phyloP scores from a whole-genome alignment of 352 stramenopile species.

The Phytopythium mirpurense region DNA sequence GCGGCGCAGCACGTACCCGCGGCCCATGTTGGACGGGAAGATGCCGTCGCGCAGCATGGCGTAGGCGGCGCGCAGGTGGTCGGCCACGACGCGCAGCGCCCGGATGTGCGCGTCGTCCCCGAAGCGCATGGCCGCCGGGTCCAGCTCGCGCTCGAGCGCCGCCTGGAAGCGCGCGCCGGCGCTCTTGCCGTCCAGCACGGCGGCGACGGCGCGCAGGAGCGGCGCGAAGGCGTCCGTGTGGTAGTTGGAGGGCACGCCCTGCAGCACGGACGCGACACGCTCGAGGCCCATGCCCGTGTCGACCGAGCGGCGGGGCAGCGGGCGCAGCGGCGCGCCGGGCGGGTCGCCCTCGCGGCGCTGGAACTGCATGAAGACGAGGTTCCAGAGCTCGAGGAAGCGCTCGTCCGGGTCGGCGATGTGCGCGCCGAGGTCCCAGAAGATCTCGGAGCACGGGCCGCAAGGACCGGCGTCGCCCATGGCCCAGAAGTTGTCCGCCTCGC shows the following conservation, averaged over 20 bases:
- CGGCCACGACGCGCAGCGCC: slow-evolving; percentile 88
- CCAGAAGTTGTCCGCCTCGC: slow-evolving; percentile 96
- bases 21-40: slow-evolving; percentile 93
- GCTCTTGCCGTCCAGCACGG: slow-evolving; percentile 86
- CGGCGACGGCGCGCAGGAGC: slow-evolving; percentile 61
- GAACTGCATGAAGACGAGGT: slow-evolving; percentile 99
- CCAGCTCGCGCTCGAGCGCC: slow-evolving; percentile 30
- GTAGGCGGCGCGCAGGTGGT: slow-evolving; percentile 95
- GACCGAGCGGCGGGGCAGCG: slow-evolving; percentile 89
- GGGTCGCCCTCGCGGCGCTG: slow-evolving; percentile 91
- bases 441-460: slow-evolving; percentile 93
- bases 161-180: slow-evolving; percentile 60
- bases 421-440: slow-evolving; percentile 84
- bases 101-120: slow-evolving; percentile 47
- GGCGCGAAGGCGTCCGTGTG: slow-evolving; percentile 96
- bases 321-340: no score
- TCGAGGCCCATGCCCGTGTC: slow-evolving; percentile 98
- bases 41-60: slow-evolving; percentile 92
- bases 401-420: slow-evolving; percentile 57
- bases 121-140: slow-evolving; percentile 38
- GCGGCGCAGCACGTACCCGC: slow-evolving; percentile 94
- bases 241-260: slow-evolving; percentile 94
- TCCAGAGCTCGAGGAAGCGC: slow-evolving; percentile 98
- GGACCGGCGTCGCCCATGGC: slow-evolving; percentile 93
- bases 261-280: slow-evolving; percentile 92